Conservation (phyloP, 2,329 filamentous ascomycete genomes). For the Ampelomyces quisqualis region DNA sequence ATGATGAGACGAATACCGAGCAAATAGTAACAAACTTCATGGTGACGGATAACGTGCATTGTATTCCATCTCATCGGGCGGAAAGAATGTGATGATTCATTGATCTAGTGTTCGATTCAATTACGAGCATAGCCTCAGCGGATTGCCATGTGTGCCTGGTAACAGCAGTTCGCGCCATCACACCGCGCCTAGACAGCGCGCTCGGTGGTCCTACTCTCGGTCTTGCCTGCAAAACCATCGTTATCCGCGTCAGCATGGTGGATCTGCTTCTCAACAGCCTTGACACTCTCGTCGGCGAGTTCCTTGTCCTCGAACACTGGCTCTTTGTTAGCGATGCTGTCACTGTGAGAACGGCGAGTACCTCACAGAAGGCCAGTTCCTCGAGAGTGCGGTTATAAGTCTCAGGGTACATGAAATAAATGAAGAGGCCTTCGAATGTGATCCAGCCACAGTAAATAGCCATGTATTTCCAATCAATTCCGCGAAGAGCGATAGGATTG, state of each 20-base stretch:
- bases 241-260: conserved; percentile 19
- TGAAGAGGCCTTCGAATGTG: conserved; percentile 54
- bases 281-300: conserved; percentile 35
- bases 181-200: conserved; percentile 15
- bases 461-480: conserved; percentile 57
- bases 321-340: conserved; percentile 7
- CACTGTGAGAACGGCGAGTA: accelerated
- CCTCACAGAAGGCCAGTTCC: conserved; percentile 57
- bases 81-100: too few species aligned
- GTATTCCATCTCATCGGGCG: too few species aligned
- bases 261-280: conserved; percentile 40
- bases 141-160: not conserved
- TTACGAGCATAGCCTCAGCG: not conserved
- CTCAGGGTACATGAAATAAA: conserved; percentile 63
- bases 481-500: conserved; percentile 60
- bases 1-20: too few species aligned
- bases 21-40: too few species aligned
- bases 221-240: conserved; percentile 16
- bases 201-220: conserved; percentile 20
- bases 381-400: conserved; percentile 58
- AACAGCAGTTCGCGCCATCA: not conserved
- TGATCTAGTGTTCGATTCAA: not conserved
- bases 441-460: conserved; percentile 59
- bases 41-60: too few species aligned
- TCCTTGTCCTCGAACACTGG: conserved; percentile 42